Evolutionary conservation across 177 flowering plant species (phyloP), one percentile per base, ranked within the genome.

Genomic region (Telopea speciosissima): DNA sequence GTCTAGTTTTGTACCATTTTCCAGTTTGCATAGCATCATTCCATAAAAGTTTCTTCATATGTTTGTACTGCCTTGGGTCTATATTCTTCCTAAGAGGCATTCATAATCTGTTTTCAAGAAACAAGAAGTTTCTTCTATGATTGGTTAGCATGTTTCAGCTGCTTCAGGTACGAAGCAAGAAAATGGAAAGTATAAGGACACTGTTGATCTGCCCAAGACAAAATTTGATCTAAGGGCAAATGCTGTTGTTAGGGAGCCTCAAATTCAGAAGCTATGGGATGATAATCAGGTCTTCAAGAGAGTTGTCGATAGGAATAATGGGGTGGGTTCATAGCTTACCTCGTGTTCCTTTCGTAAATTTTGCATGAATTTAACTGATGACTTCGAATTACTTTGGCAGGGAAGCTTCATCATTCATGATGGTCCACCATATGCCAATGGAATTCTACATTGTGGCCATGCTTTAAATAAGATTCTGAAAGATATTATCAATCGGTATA

Each of bases 351-450:
- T 56, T 24, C 68, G 21, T 49, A 16, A 16, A 24, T 63, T 40
- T 14, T 62, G 28, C 49, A 31, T 24, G 21, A 45, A 40, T 24
- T 58, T 76, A 67, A 16, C 74, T 12, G 67, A 75, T 87, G 72
- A 84, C 65, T 28, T 62, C 68, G 65, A 54, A 60, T 65, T 73
- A 44, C 66, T 69, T 73, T 64, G 59, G 58, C 84, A 95, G 99
- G 92, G 77, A 73, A 85, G 71, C 68, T 95, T 95, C 76, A 76
- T 88, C 76, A 92, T 95, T 74, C 99, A 96, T 78, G 99, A 96
- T 83, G 99, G 99, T 22, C 99, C 99, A 65, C 99, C 99, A 26
- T 96, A 96, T 85, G 99, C 99, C 45, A 96, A 96, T 87, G 99
- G 99, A 5, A 86, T 93, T 78, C 81, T 96, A 54, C 99, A 96